Base-by-base conservation (phyloP, 2,329 filamentous ascomycete species). In the Cladosporium colombiae region DNA sequence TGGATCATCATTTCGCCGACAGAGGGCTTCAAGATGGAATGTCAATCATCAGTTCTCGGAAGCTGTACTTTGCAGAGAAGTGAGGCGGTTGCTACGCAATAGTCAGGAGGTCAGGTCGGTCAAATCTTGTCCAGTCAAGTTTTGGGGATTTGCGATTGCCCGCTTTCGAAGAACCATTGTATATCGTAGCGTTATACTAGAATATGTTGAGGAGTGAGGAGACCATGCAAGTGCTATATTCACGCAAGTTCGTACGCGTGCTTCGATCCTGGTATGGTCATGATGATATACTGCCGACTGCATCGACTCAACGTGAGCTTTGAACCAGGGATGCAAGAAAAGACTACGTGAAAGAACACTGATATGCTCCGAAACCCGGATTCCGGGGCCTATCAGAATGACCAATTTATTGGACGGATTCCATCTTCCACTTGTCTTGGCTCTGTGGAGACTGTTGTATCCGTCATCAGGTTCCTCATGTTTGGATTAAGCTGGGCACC, bases 1-100 rank as follows among this genome's bases (percentile, higher is more conserved):
- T 53, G 46, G 46, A 53, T 62, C 21, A 53, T 62, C 23, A 31
- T 53, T 62, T 62, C 44, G 31, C 60, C 46, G 60, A 31, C 18
- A 7, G 13, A 35, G n/a, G 33, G 14, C 13, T 11, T 25, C 21
- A 18, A 40, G 52, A 33, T 29, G 40, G 27, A 13, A 21, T 11
- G 52, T 18, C 27, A 4, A 55, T 55, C 40, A 13, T 7, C 10
- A 46, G 40, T 21, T 46, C 16, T 21, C n/a, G 7, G 16, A n/a
- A n/a, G 18, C 37, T n/a, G 7, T 44, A 44, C 37, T 44, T 44
- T 44, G 37, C 18, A 44, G 18, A 40, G 37, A 44, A 21, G 37
- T 44, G 18, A 44, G 37, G 18, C 16, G 37, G 18, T n/a, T 44
- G 16, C 37, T n/a, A 44, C 37, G 37, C 18, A 10, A 6, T 44